Base-by-base conservation (phyloP, 202 grass and related monocot species). In the Hordeum pubiflorum region DNA sequence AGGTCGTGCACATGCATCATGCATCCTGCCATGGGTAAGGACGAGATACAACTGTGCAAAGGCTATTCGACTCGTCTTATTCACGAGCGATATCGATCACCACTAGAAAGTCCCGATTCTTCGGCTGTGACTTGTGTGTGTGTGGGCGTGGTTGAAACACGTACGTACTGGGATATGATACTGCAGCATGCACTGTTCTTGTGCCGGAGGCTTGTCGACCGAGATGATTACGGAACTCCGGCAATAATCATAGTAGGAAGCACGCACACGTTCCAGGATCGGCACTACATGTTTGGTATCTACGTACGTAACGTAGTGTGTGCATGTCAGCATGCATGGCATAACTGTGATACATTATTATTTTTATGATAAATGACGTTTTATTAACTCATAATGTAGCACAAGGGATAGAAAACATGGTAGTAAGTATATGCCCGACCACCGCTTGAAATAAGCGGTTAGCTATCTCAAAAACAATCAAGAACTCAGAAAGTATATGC, bases 131-230 rank as follows among this genome's bases (percentile, higher is more conserved):
- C 65, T 40, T 12, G 13, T 27, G 9, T 69, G 66, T 41, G 68
- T 50, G 46, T 50, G 46, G 40, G 69, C 69, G 14, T 72, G 41
- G 69, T 72, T 72, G 69, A 72, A 50, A 72, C 69, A 72, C 41
- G 41, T 46, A 71, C 22, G 40, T 31, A 11, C 36, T 40, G 36
- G 34, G 64, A 44, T 69, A 26, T 43, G 41, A 44, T 50, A 72
- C 40, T 71, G 69, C 41, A 50, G 69, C 3, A 0, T 43, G 21
- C 4, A 71, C 68, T 46, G 40, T 71, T 50, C 43, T 48, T 10
- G 41, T 31, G 69, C 69, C 69, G 69, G 69, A 50, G 22, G 41
- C 7, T 50, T 72, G 69, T 72, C 69, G 23, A 29, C 3, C 24
- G 3, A 72, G 41, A 50, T 50, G 22, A 48, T 48, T 10, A 50